phyloP scores from a whole-genome alignment of 2,329 filamentous ascomycete species.

The Colletotrichum falcatum region DNA sequence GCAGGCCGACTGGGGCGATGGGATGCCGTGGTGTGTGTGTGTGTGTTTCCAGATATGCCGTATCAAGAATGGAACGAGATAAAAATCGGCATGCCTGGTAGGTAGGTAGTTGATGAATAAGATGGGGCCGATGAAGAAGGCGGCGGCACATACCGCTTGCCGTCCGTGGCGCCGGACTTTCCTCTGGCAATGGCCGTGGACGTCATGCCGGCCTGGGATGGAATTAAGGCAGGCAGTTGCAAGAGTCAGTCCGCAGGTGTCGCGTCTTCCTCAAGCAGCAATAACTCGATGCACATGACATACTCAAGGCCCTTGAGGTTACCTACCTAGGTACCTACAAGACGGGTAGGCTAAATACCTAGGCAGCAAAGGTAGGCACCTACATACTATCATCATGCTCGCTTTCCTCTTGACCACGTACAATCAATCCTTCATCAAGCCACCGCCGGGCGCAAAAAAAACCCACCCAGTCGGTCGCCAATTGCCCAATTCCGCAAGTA shows the following conservation, averaged over 20 bases:
- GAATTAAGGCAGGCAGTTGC: not conserved
- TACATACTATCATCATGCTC: no score
- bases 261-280: not conserved
- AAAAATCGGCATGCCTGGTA: no score
- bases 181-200: not conserved
- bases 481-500: not conserved
- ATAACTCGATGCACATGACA: not conserved
- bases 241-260: not conserved
- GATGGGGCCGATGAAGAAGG: not conserved
- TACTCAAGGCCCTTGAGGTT: not conserved
- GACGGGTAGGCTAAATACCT: no score
- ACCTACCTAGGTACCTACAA: not conserved
- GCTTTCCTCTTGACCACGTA: not conserved
- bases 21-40: no score
- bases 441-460: not conserved
- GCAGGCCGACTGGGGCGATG: not conserved
- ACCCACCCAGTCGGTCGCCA: not conserved
- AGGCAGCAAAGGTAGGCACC: no score
- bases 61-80: not conserved
- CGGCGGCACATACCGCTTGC: not conserved
- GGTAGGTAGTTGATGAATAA: not conserved
- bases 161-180: not conserved
- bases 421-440: not conserved
- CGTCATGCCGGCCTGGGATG: not conserved
- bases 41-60: not conserved